Conservation (phyloP, 306 rosid species). For the peach (Prunus persica) region Prunus_persica_NCBIv2 NC_034011.1:22890001-22890500, state of each 20-base stretch:
- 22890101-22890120: not conserved
- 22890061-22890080: not conserved
- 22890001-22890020: not conserved
- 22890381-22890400: not conserved
- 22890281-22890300: slow-evolving; percentile 65
- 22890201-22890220: slow-evolving; percentile 79
- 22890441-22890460: not conserved
- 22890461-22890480: not conserved
- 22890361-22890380: not conserved
- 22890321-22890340: slow-evolving; percentile 47
- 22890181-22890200: slow-evolving; percentile 82
- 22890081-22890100: slow-evolving; percentile 15
- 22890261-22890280: slow-evolving; percentile 70
- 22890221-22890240: slow-evolving; percentile 65
- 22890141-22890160: not conserved
- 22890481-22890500: not conserved
- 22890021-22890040: not conserved
- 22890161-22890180: slow-evolving; percentile 29
- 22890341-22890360: not conserved
- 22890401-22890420: not conserved
- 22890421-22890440: not conserved
- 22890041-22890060: not conserved
- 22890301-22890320: slow-evolving; percentile 70
- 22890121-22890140: not conserved
- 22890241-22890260: slow-evolving; percentile 69